Percentiles rank a stretch among this genome's conserved stretches.
Conservation (phyloP, 2,329 filamentous ascomycete genomes). For the Fusarium xyrophilum region DNA sequence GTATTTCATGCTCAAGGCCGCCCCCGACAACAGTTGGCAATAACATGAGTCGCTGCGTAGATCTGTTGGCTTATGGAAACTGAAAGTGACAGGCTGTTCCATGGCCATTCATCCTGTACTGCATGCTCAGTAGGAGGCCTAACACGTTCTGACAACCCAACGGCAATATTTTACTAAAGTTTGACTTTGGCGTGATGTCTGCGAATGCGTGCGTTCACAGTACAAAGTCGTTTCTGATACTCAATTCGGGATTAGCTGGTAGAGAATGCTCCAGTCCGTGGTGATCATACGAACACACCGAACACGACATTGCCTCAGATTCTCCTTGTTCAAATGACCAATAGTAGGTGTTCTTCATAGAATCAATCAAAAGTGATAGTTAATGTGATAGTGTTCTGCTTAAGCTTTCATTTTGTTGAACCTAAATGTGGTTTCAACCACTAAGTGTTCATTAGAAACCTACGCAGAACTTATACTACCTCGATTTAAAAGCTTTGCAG, state of each 20-base stretch:
- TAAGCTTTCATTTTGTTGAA: background rate
- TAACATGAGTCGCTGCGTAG: background rate
- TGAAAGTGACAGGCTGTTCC: background rate
- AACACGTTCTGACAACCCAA: no score
- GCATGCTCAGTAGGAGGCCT: background rate
- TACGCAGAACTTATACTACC: background rate
- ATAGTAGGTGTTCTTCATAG: background rate
- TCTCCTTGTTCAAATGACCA: rapidly evolving
- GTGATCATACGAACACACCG: no score
- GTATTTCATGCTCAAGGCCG: background rate
- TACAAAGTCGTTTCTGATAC: background rate
- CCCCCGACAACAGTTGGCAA: background rate
- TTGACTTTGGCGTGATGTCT: background rate
- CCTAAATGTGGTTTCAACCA: background rate
- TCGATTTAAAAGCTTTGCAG: rapidly evolving
- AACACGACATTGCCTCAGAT: background rate
- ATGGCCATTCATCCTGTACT: background rate
- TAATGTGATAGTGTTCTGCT: background rate
- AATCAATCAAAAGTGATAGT: no score
- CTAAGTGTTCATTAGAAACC: no score
- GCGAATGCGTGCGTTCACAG: background rate
- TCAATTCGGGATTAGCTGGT: rapidly evolving
- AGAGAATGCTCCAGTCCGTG: background rate
- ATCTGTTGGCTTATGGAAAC: no score
- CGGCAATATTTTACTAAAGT: background rate